phyloP scores from a whole-genome alignment of 176 grass and related monocot species.

The Triticum timopheevii region DNA sequence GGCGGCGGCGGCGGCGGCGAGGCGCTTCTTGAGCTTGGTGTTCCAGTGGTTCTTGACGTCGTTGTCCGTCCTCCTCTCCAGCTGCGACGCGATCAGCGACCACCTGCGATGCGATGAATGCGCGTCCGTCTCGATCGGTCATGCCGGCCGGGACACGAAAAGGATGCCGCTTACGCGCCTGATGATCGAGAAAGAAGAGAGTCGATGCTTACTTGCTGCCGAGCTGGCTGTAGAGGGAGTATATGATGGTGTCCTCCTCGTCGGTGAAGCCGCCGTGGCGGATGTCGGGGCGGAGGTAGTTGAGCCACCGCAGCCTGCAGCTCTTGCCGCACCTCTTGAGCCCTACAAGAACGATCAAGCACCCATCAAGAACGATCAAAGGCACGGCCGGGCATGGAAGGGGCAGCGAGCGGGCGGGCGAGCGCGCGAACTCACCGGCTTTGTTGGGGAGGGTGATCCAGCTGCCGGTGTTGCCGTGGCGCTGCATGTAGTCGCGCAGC shows the following conservation, averaged over 20 bases:
- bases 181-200: neutral
- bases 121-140: neutral
- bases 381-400: neutral
- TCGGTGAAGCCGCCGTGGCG: constrained; percentile 85
- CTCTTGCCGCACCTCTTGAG: constrained; percentile 82
- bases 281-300: constrained; percentile 90
- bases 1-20: constrained; percentile 8
- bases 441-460: constrained; percentile 82
- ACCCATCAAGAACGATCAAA: neutral
- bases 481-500: constrained; percentile 60
- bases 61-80: constrained; percentile 84
- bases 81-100: constrained; percentile 75
- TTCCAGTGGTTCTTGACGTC: constrained; percentile 99
- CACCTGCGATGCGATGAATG: constrained; percentile 39
- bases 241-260: constrained; percentile 73
- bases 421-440: constrained; percentile 39
- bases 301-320: constrained; percentile 85
- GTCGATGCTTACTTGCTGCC: constrained; percentile 59
- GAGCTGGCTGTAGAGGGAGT: constrained; percentile 66
- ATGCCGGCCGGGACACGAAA: neutral
- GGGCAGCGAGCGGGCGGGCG: neutral
- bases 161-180: neutral
- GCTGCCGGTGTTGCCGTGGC: constrained; percentile 68
- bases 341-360: constrained; percentile 9
- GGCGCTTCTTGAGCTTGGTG: constrained; percentile 84